phyloP scores from a whole-genome alignment of 2,329 filamentous ascomycete species.

The Pseudogymnoascus sp. region DNA sequence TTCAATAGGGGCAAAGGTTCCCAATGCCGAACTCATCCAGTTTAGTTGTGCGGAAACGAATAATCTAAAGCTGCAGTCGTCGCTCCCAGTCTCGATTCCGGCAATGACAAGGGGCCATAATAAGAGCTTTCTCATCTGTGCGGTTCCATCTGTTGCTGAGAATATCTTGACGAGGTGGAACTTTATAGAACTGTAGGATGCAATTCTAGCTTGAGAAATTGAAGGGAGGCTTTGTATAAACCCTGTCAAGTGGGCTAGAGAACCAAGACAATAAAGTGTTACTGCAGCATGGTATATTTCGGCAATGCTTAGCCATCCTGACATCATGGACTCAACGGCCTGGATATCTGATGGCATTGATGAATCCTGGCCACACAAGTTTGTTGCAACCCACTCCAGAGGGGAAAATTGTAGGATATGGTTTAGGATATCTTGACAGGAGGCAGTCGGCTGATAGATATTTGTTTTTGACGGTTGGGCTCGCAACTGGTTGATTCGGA shows the following conservation, averaged over 20 bases:
- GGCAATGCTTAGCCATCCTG: background rate
- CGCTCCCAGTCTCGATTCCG: background rate
- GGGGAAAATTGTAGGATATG: background rate
- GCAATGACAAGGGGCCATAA: background rate
- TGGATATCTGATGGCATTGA: background rate
- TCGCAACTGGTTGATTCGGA: background rate
- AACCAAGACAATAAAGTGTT: background rate
- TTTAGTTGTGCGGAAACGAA: background rate
- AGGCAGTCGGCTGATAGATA: background rate
- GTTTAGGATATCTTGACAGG: background rate
- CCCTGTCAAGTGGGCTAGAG: background rate
- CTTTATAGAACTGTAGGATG: background rate
- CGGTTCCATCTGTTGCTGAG: background rate
- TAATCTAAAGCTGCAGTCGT: background rate
- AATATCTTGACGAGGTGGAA: background rate
- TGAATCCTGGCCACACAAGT: background rate
- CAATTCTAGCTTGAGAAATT: background rate
- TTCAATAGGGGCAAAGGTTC: background rate
- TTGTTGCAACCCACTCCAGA: background rate
- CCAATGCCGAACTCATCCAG: background rate
- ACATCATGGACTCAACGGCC: background rate
- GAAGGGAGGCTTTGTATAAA: background rate
- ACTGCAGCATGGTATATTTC: conserved; percentile 2
- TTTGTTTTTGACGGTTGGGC: background rate
- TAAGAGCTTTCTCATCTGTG: background rate